Evolutionary conservation across 2,329 filamentous ascomycete genomes (phyloP).

Genomic region (Biscogniauxia mediterranea): DNA sequence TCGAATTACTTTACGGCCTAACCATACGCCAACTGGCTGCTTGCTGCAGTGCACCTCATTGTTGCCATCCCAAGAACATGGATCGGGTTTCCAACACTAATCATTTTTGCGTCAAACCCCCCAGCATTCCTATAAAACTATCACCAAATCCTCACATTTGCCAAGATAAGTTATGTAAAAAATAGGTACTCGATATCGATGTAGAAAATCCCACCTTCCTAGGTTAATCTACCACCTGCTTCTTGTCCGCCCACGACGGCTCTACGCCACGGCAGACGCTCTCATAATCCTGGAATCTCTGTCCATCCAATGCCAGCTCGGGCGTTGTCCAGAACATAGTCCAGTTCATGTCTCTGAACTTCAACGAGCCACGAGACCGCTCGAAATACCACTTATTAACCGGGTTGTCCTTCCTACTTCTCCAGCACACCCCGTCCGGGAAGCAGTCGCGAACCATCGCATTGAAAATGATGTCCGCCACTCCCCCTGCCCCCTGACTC

Average conservation of each 20-base stretch:
- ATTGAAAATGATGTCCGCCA: slow-evolving; percentile 95
- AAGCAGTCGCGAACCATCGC: slow-evolving; percentile 91
- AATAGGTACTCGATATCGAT: background rate
- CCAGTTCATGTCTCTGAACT: slow-evolving; percentile 81
- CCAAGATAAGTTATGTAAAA: background rate
- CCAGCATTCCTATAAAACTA: background rate
- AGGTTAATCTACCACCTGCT: slow-evolving; percentile 54
- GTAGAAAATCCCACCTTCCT: background rate
- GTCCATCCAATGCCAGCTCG: slow-evolving; percentile 54
- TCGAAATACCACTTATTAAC: slow-evolving; percentile 99
- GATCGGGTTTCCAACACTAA: background rate
- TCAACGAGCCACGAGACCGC: slow-evolving; percentile 77
- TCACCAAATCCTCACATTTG: background rate
- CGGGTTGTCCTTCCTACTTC: slow-evolving; percentile 84
- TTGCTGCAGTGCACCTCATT: background rate
- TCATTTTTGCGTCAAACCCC: background rate
- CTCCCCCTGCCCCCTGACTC: slow-evolving; percentile 85
- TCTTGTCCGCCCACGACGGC: slow-evolving; percentile 63
- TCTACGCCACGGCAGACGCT: slow-evolving; percentile 66
- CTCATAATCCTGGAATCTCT: slow-evolving; percentile 67
- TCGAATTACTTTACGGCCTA: background rate
- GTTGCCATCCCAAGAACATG: background rate
- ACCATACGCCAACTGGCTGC: background rate
- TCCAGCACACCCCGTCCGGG: slow-evolving; percentile 86
- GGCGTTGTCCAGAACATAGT: slow-evolving; percentile 98